phyloP scores from a whole-genome alignment of 1,139 yeast species.

The Kluyveromyces sp. region DNA sequence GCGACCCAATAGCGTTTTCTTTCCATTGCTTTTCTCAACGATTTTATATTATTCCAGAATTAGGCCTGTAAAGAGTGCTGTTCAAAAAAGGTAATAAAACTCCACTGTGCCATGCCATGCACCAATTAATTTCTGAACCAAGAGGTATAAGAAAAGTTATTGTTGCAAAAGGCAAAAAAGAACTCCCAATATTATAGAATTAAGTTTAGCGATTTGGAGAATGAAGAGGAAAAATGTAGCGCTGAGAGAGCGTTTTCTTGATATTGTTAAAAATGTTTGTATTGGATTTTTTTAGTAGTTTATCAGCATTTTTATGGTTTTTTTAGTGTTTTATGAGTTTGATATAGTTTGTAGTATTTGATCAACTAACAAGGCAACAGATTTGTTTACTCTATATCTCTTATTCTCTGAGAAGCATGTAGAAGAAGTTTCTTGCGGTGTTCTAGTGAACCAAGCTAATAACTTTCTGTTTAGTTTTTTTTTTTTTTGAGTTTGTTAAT shows the following conservation, averaged over 20 bases:
- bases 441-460: background rate
- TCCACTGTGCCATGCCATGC: background rate
- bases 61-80: background rate
- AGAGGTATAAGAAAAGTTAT: background rate
- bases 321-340: background rate
- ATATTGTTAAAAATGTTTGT: background rate
- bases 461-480: background rate
- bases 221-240: background rate
- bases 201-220: background rate
- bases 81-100: background rate
- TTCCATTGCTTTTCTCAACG: too few species aligned
- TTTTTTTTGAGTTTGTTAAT: background rate
- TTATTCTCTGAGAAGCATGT: too few species aligned
- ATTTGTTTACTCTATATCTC: too few species aligned
- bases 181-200: background rate
- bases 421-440: too few species aligned
- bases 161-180: background rate
- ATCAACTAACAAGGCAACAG: background rate
- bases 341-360: background rate
- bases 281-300: conserved; percentile 1
- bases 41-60: background rate
- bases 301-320: conserved; percentile 4
- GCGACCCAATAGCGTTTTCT: too few species aligned
- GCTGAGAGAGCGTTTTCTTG: background rate
- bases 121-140: background rate